Evolutionary conservation across 768 basidiomycete genomes (phyloP), one percentile per base, ranked within the genome.

Genomic region (Naganishia friedmannii): DNA sequence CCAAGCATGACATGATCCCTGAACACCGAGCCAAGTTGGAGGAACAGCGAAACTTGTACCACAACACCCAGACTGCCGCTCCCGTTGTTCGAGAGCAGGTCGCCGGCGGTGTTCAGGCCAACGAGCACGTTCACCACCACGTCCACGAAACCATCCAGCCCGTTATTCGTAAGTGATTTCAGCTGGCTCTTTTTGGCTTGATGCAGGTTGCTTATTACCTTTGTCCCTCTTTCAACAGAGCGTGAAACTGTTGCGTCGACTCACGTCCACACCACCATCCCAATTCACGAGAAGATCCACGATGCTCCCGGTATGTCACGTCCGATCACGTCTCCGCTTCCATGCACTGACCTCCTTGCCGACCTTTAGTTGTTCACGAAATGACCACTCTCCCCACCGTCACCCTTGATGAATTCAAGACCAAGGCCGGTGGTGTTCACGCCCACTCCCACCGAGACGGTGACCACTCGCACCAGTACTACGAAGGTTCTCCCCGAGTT

Each of bases 91-190:
- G 76, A 21, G 73, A 74, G 23, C 56, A 60, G n/a, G 42, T 67
- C 23, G 73, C 56, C 37, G 65, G 65, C n/a, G 48, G 46, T 39
- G 71, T 72, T 31, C 76, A 78, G 72, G 77, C 78, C 55, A 76
- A 77, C 75, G 75, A 80, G 73, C 81, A 82, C 73, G 77, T 80
- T 66, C 80, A 80, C 77, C 81, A 80, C 78, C 78, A 79, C 75
- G 79, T 81, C 71, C 76, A 77, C 72, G 75, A 79, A 71, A 68
- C 76, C 54, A 73, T 79, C 57, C 71, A 72, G 72, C 82, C 82
- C 28, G 78, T 81, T 70, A 82, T 83, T 68, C 81, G 60, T 63
- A 42, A 63, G 60, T 63, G 12, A 2, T 29, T 26, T 23, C 19
- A 13, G 13, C 5, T 46, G 21, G 23, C 3, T 4, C 8, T 28